phyloP scores from a whole-genome alignment of 2,329 filamentous ascomycete species.

The Didymella glomerata region DNA sequence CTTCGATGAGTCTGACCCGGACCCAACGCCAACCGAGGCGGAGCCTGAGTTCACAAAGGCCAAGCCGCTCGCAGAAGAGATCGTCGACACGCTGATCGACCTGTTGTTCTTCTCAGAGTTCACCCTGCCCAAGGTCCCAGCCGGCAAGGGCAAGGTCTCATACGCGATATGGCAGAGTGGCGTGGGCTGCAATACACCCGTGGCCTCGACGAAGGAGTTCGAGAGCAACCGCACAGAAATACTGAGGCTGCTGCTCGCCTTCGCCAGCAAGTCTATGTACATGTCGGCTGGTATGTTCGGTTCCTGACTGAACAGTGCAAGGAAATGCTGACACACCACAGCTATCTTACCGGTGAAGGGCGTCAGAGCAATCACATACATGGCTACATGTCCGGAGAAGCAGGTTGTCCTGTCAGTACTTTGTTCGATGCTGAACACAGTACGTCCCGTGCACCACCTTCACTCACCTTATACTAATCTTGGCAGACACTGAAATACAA shows the following conservation, averaged over 20 bases:
- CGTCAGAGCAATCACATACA: slow-evolving; percentile 84
- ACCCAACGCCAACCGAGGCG: slow-evolving; percentile 55
- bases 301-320: background rate
- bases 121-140: slow-evolving; percentile 77
- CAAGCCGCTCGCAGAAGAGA: slow-evolving; percentile 88
- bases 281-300: slow-evolving; percentile 71
- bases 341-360: slow-evolving; percentile 80
- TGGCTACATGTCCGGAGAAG: slow-evolving; percentile 88
- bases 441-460: slow-evolving; percentile 56
- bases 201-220: slow-evolving; percentile 87
- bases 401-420: slow-evolving; percentile 88
- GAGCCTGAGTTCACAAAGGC: slow-evolving; percentile 77
- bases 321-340: slow-evolving; percentile 36
- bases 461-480: slow-evolving; percentile 26
- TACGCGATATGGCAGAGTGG: slow-evolving; percentile 99
- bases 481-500: slow-evolving; percentile 90
- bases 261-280: slow-evolving; percentile 94
- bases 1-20: slow-evolving; percentile 77
- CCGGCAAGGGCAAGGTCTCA: slow-evolving; percentile 79
- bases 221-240: slow-evolving; percentile 95
- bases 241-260: slow-evolving; percentile 80
- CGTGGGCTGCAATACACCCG: slow-evolving; percentile 90
- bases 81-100: slow-evolving; percentile 89
- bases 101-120: slow-evolving; percentile 91
- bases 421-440: slow-evolving; percentile 93